A percentile compares a stretch with the other conserved stretches of the same genome.
Conservation (phyloP, 2,329 filamentous ascomycete species). For the Xylaria sp. region DNA sequence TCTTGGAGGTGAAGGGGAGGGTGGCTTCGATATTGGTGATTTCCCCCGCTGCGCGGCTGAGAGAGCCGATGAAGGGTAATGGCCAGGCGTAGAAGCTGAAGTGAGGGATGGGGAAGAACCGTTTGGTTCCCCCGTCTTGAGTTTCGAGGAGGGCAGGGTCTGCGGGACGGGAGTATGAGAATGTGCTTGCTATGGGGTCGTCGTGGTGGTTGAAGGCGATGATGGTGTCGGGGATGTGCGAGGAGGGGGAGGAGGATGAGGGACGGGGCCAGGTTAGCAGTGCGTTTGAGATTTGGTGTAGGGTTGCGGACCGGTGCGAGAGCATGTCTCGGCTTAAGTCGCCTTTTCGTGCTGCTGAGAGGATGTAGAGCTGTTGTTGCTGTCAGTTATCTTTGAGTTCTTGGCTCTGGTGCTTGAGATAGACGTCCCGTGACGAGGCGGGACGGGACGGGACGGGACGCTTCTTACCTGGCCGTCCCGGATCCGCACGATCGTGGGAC, state of each 20-base stretch:
- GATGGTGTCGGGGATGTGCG: conserved; percentile 55
- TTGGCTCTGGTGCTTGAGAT: not conserved
- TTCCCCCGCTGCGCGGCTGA: conserved; percentile 52
- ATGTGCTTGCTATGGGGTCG: conserved; percentile 55
- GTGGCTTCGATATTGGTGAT: conserved; percentile 52
- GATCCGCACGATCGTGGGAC: conserved; percentile 56
- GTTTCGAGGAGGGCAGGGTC: conserved; percentile 46
- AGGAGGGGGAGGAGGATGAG: conserved; percentile 35
- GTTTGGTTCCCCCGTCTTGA: conserved; percentile 18
- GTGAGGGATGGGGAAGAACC: conserved; percentile 63
- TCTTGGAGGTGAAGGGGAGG: conserved; percentile 36
- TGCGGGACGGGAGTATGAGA: conserved; percentile 60
- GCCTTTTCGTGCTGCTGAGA: conserved; percentile 53
- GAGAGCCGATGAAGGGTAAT: conserved; percentile 59
- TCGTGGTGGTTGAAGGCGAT: conserved; percentile 64
- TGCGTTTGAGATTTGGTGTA: conserved; percentile 64
- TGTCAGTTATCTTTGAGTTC: conserved; percentile 6
- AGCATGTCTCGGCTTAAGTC: conserved; percentile 59
- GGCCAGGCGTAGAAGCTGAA: conserved; percentile 67
- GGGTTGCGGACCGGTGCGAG: conserved; percentile 60
- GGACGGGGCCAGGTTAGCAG: conserved; percentile 58
- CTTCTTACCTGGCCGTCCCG: conserved; percentile 53
- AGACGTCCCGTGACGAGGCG: not conserved
- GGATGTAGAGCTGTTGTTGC: conserved; percentile 53
- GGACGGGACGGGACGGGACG: not conserved